These are phyloP conservation scores for Dactylellina drechsleri DNA, from an alignment of 2,329 filamentous ascomycete genomes.

Conservation along the genomic window DNA sequence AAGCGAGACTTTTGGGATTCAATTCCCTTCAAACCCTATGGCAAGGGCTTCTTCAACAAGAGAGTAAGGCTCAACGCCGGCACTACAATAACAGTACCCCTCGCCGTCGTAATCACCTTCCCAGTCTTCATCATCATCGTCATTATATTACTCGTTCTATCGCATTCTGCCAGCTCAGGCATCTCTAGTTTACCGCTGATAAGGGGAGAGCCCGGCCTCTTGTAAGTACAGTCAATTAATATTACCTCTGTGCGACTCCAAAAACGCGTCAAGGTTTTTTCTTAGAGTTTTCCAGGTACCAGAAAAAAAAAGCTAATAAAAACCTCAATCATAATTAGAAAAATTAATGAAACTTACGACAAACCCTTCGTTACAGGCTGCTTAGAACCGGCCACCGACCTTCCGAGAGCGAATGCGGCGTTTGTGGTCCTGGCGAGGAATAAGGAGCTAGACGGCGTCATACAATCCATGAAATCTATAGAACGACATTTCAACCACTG, in stretches of 20 bases:
- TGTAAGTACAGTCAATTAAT: constrained; percentile 55
- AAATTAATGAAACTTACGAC: constrained; percentile 97
- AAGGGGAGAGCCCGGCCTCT: constrained; percentile 35
- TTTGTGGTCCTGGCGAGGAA: constrained; percentile 96
- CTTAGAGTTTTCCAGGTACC: background rate
- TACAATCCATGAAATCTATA: constrained; percentile 96
- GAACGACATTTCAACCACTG: constrained; percentile 99
- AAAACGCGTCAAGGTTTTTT: constrained; percentile 14
- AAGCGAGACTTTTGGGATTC: constrained; percentile 66
- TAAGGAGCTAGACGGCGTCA: constrained; percentile 93
- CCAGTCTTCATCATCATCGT: constrained; percentile 89
- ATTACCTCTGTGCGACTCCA: background rate
- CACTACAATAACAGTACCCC: constrained; percentile 88
- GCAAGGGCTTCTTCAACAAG: constrained; percentile 75
- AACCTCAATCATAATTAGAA: constrained; percentile 67
- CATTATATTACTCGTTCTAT: constrained; percentile 87
- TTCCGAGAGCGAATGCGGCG: constrained; percentile 87
- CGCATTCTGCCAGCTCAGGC: constrained; percentile 81
- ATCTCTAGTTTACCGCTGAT: constrained; percentile 63
- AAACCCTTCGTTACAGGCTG: constrained; percentile 95
- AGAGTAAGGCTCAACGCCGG: constrained; percentile 90
- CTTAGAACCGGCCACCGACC: constrained; percentile 76
- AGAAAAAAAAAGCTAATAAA: constrained; percentile 36
- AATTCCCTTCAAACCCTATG: constrained; percentile 47
- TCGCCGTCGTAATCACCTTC: constrained; percentile 92